These are phyloP conservation scores for Vavraia culicis DNA, from an alignment of 371 early-diverging fungal species.

Conservation along the genomic window DNA sequence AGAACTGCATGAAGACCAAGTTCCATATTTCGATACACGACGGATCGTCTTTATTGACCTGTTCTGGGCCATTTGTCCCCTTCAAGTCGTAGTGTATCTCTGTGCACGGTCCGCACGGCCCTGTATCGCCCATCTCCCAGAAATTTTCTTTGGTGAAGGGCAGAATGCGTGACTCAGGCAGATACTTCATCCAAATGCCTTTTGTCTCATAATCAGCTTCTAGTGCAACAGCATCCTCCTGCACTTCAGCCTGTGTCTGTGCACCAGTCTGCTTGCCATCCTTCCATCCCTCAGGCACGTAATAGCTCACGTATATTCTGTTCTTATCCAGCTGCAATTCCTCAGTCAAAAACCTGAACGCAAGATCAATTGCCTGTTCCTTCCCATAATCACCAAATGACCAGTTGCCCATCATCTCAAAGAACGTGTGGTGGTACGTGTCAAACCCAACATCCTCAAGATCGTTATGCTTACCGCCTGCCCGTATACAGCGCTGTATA, in stretches of 20 bases:
- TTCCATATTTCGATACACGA: constrained; percentile 98
- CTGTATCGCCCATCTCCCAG: constrained; percentile 98
- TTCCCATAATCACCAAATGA: constrained; percentile 99
- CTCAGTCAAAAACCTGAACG: constrained; percentile 76
- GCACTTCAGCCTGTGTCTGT: constrained; percentile 4
- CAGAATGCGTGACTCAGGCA: constrained; percentile 59
- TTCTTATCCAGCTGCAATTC: constrained; percentile 61
- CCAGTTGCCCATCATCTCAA: constrained; percentile 99
- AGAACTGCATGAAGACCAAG: constrained; percentile 96
- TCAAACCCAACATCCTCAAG: constrained; percentile 98
- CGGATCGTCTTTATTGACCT: constrained; percentile 96
- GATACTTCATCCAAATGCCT: constrained; percentile 66
- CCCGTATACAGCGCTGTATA: constrained; percentile 85
- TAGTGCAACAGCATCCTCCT: constrained; percentile 45
- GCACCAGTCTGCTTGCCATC: constrained; percentile 36
- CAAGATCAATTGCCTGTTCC: constrained; percentile 67
- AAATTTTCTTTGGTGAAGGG: constrained; percentile 90
- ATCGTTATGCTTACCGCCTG: constrained; percentile 95
- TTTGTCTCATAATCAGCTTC: constrained; percentile 70
- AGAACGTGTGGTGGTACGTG: constrained; percentile 98
- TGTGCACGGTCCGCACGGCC: constrained; percentile 98
- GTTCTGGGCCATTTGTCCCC: constrained; percentile 59
- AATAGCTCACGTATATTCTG: constrained; percentile 86
- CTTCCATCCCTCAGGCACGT: constrained; percentile 55
- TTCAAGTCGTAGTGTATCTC: constrained; percentile 97